Evolutionary conservation across 306 rosid genomes (phyloP).

Genomic region (Coriaria nepalensis): DNA sequence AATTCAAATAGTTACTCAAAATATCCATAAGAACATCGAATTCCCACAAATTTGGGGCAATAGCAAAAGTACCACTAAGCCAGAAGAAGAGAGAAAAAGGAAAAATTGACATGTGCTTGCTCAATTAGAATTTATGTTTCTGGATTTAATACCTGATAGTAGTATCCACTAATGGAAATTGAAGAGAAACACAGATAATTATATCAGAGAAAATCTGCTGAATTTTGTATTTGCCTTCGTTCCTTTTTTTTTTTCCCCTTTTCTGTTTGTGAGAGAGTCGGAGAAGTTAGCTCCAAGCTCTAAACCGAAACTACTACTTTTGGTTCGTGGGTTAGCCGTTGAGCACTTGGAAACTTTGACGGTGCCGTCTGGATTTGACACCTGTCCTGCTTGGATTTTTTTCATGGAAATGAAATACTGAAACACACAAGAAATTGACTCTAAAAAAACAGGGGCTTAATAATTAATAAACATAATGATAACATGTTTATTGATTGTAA

Average conservation of each 20-base stretch:
- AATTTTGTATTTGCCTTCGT: too few species aligned
- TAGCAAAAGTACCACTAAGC: neutral
- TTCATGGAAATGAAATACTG: too few species aligned
- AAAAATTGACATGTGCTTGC: neutral
- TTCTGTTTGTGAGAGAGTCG: too few species aligned
- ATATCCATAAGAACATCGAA: neutral
- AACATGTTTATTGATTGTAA: too few species aligned
- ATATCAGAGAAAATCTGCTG: too few species aligned
- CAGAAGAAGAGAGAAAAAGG: neutral
- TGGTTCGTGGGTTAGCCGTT: conserved; percentile 1
- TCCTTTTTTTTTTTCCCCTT: too few species aligned
- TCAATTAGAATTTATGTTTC: conserved; percentile 10
- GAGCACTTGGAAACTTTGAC: conserved; percentile 21
- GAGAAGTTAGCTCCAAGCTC: neutral
- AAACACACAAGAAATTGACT: too few species aligned
- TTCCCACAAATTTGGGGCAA: neutral
- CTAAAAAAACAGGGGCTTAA: too few species aligned
- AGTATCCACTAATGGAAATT: neutral
- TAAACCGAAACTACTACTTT: neutral
- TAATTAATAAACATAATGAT: too few species aligned
- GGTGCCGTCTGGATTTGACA: conserved; percentile 14
- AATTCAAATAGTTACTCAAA: conserved; percentile 19
- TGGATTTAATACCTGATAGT: conserved; percentile 2
- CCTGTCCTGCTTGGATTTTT: conserved; percentile 7
- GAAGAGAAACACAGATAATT: neutral